phyloP scores from a whole-genome alignment of 2,329 filamentous ascomycete species.

The Phialocephala sp. region DNA sequence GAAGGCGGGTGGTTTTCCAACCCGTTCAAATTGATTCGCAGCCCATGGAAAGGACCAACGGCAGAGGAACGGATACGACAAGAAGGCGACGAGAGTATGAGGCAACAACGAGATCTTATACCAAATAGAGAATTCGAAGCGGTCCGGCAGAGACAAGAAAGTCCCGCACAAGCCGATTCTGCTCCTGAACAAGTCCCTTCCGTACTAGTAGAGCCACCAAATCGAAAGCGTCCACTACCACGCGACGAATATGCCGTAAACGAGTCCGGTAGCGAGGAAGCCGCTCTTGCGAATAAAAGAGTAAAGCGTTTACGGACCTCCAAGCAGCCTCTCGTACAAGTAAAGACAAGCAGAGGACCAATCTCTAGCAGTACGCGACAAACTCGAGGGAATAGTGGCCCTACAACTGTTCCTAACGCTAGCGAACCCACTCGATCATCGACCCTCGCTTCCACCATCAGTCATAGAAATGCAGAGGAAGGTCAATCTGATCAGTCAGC shows the following conservation, averaged over 20 bases:
- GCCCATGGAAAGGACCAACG: neutral
- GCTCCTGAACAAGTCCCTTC: neutral
- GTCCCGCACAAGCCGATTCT: neutral
- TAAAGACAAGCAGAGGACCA: slow-evolving; percentile 11
- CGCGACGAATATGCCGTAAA: slow-evolving; percentile 9
- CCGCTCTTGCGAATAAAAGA: neutral
- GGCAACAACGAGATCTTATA: neutral
- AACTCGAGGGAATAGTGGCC: neutral
- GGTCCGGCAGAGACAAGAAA: neutral
- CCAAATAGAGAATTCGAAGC: neutral
- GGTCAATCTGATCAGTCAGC: neutral
- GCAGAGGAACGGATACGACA: too few relatives aligned
- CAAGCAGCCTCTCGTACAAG: slow-evolving; percentile 5
- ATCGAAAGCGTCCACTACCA: slow-evolving; percentile 3
- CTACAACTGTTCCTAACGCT: neutral
- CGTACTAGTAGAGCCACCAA: neutral
- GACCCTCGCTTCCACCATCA: too few relatives aligned
- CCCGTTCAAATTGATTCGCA: neutral
- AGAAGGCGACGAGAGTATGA: neutral
- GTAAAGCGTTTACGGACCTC: neutral
- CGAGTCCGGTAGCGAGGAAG: slow-evolving; percentile 4
- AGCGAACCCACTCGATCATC: neutral
- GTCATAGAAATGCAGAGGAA: neutral
- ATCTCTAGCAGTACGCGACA: neutral
- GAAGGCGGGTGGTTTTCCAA: too few relatives aligned